Base-by-base conservation (phyloP, 306 rosid species). In the Mucuna pruriens region DNA sequence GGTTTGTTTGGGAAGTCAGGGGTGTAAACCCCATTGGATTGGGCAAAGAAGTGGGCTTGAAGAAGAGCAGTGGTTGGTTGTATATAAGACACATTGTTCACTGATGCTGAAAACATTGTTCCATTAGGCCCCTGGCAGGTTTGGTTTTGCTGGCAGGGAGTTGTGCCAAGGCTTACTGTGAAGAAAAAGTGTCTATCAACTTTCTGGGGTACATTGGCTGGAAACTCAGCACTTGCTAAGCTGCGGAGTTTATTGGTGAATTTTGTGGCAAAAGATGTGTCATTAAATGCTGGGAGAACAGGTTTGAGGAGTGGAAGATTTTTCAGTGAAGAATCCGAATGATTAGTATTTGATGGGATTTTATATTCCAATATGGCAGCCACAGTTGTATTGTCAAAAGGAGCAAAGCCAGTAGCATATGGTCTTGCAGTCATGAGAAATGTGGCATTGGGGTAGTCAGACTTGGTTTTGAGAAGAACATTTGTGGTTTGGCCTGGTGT, bases 401-500 rank as follows among this genome's bases (percentile, higher is more conserved):
- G 89, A 55, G 87, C 96, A 0, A 7, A 79, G 57, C 90, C 90
- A 9, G 92, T 86, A 1, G 40, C 88, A 52, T 83, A 89, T 0
- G 93, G 92, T 57, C 93, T 77, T 17, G 91, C 91, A 4, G 86
- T 77, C 94, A 92, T 90, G 31, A 90, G 71, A 71, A 90, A 92
- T 15, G 87, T 83, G 54, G 94, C 92, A 4, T 89, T 86, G 6
- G 94, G 94, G 82, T 81, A 77, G 17, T 83, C 71, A 4, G 91
- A 31, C 66, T 88, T 86, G 52, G 94, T 90, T 20, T 74, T 88
- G 9, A 92, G 90, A 66, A 90, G 88, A 71, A 90, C 89, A 67
- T 92, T 92, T 12, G 91, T 86, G 83, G 95, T 90, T 70, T 92
- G 95, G 16, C 95, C 95, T 0, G 93, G 93, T 20, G 92, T 23